Conservation (phyloP, 192 early-diverging fungal species). For the Endogone sp. region DNA sequence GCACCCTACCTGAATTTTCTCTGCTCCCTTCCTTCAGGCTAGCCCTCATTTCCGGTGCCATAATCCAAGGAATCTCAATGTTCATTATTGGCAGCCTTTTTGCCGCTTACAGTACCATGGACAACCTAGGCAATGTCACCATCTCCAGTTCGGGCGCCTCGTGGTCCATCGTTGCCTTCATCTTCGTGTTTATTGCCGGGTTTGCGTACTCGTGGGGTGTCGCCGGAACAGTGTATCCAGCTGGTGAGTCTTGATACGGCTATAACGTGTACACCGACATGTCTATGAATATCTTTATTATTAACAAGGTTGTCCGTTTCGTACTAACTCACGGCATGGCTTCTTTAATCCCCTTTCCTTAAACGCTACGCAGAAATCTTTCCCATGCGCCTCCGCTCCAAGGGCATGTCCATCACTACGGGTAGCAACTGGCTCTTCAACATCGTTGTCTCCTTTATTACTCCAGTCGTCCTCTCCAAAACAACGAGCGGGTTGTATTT, state of each 20-base stretch:
- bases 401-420: slow-evolving; percentile 24
- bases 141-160: slow-evolving; percentile 13
- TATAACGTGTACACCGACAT: too few relatives aligned
- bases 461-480: slow-evolving; percentile 24
- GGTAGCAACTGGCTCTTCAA: slow-evolving; percentile 27
- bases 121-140: slow-evolving; percentile 1
- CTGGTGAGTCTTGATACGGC: too few relatives aligned
- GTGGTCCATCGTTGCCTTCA: slow-evolving; percentile 22
- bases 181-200: slow-evolving; percentile 24
- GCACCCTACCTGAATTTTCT: too few relatives aligned
- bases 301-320: background rate
- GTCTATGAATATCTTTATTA: background rate
- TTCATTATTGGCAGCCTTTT: slow-evolving; percentile 53
- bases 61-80: slow-evolving; percentile 57
- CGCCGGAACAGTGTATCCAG: slow-evolving; percentile 11
- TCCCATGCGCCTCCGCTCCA: slow-evolving; percentile 27
- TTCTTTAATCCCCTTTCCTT: background rate
- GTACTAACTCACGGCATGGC: background rate
- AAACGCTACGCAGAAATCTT: slow-evolving; percentile 15
- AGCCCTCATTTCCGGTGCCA: slow-evolving; percentile 66
- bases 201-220: slow-evolving; percentile 16
- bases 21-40: slow-evolving; percentile 23
- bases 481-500: slow-evolving; percentile 31
- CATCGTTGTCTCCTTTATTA: slow-evolving; percentile 27
- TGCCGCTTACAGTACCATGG: slow-evolving; percentile 11